phyloP scores from a whole-genome alignment of 768 basidiomycete species.

The Kwoniella sp. region DNA sequence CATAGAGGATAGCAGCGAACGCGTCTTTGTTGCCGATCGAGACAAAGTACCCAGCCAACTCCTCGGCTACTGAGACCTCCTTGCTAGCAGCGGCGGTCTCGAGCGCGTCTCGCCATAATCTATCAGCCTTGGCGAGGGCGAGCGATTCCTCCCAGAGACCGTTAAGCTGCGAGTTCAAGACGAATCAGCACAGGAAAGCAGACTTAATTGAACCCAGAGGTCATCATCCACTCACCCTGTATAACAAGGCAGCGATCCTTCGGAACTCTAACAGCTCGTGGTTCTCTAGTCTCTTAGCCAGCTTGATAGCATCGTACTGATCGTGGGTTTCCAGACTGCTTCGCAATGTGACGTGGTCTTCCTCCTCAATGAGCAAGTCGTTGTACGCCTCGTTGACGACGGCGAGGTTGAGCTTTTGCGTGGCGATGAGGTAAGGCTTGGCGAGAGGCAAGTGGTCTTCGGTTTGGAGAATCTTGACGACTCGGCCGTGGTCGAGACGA shows the following conservation, averaged over 20 bases:
- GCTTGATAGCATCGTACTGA: constrained; percentile 88
- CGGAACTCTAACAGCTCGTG: constrained; percentile 95
- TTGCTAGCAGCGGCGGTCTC: constrained; percentile 82
- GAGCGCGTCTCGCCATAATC: constrained; percentile 96
- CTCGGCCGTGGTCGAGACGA: constrained; percentile 91
- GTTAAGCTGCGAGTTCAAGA: constrained; percentile 75
- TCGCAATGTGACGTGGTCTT: constrained; percentile 95
- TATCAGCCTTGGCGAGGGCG: constrained; percentile 90
- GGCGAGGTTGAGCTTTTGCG: constrained; percentile 94
- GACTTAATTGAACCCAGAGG: background rate
- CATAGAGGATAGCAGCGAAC: constrained; percentile 84
- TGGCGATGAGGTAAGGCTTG: constrained; percentile 92
- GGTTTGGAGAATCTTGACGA: constrained; percentile 83
- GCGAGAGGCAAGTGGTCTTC: constrained; percentile 92
- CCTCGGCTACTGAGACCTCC: constrained; percentile 89
- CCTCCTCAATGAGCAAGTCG: constrained; percentile 96
- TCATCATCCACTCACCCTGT: constrained; percentile 67
- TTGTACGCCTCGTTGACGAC: constrained; percentile 99
- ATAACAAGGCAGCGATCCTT: constrained; percentile 87
- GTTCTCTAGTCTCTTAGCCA: constrained; percentile 81
- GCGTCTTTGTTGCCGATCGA: constrained; percentile 99
- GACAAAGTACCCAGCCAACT: constrained; percentile 92
- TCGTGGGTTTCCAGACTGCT: constrained; percentile 98
- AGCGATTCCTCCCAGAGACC: constrained; percentile 95
- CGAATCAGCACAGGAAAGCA: constrained; percentile 6